phyloP scores from a whole-genome alignment of 352 stramenopile species.

The Globisporangium solare region DNA sequence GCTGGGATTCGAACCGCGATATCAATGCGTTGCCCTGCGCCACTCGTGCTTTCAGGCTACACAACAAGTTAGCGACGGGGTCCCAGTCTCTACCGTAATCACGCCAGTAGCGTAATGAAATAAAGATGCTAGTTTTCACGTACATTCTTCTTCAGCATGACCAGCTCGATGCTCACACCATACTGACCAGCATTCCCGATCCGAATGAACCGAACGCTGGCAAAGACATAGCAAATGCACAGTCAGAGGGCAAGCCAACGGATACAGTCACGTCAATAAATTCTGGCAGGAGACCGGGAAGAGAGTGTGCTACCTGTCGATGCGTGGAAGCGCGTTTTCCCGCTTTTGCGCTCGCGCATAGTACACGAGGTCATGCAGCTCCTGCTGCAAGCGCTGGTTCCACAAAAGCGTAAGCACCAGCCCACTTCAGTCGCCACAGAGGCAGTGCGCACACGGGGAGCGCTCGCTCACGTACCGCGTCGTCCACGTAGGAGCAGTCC shows the following conservation, averaged over 20 bases:
- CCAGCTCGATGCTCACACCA: constrained; percentile 31
- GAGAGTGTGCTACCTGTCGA: constrained; percentile 38
- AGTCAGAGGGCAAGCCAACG: neutral
- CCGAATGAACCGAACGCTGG: constrained; percentile 24
- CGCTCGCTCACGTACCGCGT: constrained; percentile 5
- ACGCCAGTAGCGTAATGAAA: neutral
- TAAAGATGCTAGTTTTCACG: no score
- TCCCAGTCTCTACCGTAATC: neutral
- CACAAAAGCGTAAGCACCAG: neutral
- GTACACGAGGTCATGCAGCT: constrained; percentile 59
- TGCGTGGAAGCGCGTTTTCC: constrained; percentile 36
- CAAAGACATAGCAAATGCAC: neutral
- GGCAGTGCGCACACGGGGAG: neutral
- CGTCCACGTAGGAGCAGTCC: constrained; percentile 14
- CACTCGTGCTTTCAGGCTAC: constrained; percentile 27
- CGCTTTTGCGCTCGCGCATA: constrained; percentile 45
- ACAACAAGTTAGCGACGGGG: neutral
- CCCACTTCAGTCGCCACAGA: neutral
- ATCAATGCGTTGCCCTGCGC: constrained; percentile 33
- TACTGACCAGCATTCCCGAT: constrained; percentile 19
- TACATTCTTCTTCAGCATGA: constrained; percentile 37
- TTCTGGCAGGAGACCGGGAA: neutral
- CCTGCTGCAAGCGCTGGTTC: constrained; percentile 43
- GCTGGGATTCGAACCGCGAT: constrained; percentile 37
- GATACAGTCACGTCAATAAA: neutral